Conservation (phyloP, 176 grass and related monocot genomes). For the Triticum urartu region DNA sequence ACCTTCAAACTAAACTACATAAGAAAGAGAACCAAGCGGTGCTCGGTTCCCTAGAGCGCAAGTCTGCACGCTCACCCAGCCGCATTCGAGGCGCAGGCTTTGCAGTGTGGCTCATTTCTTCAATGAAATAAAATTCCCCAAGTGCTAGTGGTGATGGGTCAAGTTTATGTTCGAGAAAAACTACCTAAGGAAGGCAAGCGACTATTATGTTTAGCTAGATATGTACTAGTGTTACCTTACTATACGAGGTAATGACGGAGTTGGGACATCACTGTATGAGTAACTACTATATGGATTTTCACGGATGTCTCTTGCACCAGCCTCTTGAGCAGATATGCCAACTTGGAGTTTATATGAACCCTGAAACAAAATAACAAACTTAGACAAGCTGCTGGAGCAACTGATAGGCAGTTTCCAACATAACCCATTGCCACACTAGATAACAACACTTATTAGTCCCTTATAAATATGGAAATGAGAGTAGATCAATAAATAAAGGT, state of each 20-base stretch:
- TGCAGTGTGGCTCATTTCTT: too few species aligned
- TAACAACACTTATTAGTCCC: neutral
- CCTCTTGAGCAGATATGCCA: slow-evolving; percentile 71
- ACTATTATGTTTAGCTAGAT: neutral
- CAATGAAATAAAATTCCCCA: too few species aligned
- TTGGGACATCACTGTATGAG: slow-evolving; percentile 65
- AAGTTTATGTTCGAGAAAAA: too few species aligned
- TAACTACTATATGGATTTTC: slow-evolving; percentile 70
- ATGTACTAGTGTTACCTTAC: slow-evolving; percentile 53
- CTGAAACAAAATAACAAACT: slow-evolving; percentile 47
- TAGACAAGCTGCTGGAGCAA: slow-evolving; percentile 1
- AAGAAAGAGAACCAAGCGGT: neutral
- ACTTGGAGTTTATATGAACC: slow-evolving; percentile 80
- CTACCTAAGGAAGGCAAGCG: too few species aligned
- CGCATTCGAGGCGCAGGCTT: neutral
- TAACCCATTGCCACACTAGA: neutral
- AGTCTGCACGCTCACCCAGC: neutral
- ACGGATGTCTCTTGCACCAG: slow-evolving; percentile 58
- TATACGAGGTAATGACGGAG: slow-evolving; percentile 61
- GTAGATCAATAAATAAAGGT: neutral
- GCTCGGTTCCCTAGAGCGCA: neutral
- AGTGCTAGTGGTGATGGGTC: too few species aligned
- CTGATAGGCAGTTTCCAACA: neutral
- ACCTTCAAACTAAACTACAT: too few species aligned
- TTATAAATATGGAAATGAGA: neutral